Evolutionary conservation across 2,329 filamentous ascomycete genomes (phyloP).

Genomic region (Dothistroma septosporum): DNA sequence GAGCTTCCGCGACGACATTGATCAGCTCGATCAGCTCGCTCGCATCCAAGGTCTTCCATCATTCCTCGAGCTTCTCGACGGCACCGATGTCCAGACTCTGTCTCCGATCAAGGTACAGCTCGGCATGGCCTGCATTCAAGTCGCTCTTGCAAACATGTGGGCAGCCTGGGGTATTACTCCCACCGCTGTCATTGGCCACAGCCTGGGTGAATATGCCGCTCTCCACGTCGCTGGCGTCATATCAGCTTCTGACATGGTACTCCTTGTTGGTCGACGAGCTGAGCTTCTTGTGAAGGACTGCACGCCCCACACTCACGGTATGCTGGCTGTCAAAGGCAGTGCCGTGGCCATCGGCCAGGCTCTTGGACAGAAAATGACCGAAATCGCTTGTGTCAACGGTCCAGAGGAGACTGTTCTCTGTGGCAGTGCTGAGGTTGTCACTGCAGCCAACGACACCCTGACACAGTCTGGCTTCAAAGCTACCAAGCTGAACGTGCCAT

Average conservation of each 20-base stretch:
- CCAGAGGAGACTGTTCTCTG: constrained; percentile 71
- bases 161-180: constrained; percentile 53
- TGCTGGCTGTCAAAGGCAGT: constrained; percentile 57
- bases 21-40: constrained; percentile 47
- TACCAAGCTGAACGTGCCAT: constrained; percentile 61
- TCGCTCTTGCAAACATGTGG: constrained; percentile 52
- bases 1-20: constrained; percentile 48
- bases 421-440: constrained; percentile 57
- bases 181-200: constrained; percentile 53
- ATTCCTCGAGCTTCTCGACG: constrained; percentile 48
- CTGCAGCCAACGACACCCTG: constrained; percentile 50
- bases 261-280: constrained; percentile 66
- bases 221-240: constrained; percentile 67
- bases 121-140: constrained; percentile 51
- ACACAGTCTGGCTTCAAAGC: constrained; percentile 54
- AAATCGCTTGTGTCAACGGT: constrained; percentile 71
- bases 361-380: constrained; percentile 47
- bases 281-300: constrained; percentile 62
- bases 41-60: constrained; percentile 47
- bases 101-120: constrained; percentile 52
- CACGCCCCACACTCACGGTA: constrained; percentile 61
- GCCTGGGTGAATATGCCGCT: constrained; percentile 70
- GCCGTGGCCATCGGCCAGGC: constrained; percentile 52
- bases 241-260: constrained; percentile 66
- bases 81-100: constrained; percentile 47